phyloP scores from a whole-genome alignment of 2,329 filamentous ascomycete genomes.

The Diaporthe vexans region DNA sequence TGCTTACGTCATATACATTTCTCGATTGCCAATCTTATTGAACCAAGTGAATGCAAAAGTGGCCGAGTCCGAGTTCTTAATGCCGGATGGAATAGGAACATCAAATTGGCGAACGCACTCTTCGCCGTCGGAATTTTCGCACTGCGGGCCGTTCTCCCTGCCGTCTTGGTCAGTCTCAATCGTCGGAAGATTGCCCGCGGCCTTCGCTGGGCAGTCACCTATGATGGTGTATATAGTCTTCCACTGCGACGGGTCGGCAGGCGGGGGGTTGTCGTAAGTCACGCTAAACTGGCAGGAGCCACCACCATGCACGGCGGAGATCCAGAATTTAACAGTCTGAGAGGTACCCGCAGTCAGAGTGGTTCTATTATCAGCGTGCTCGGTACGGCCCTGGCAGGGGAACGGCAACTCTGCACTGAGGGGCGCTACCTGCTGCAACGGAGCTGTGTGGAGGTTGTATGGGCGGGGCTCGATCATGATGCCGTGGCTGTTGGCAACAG shows the following conservation, averaged over 20 bases:
- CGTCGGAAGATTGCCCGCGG: background rate
- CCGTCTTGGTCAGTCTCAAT: background rate
- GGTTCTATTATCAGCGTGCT: background rate
- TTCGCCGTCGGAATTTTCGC: background rate
- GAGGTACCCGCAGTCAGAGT: background rate
- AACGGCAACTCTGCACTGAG: background rate
- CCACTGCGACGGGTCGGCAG: conserved; percentile 4
- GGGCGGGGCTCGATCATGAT: conserved; percentile 22
- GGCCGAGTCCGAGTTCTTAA: conserved; percentile 51
- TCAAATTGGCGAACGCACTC: conserved; percentile 9
- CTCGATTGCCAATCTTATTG: conserved; percentile 72
- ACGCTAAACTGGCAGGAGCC: background rate
- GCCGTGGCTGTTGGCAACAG: background rate
- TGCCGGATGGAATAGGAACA: background rate
- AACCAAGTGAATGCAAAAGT: conserved; percentile 75
- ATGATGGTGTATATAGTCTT: conserved; percentile 2
- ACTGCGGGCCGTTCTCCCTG: conserved; percentile 1
- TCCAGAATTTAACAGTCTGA: background rate
- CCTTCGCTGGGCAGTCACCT: background rate
- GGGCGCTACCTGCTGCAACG: background rate
- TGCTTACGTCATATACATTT: conserved; percentile 80
- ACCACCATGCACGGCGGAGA: background rate
- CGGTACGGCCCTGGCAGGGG: conserved; percentile 4
- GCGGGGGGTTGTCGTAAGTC: conserved; percentile 13
- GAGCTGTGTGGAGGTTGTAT: conserved; percentile 2